Conservation (phyloP, 179 eudicot genomes). For the Silene vulgaris region DNA sequence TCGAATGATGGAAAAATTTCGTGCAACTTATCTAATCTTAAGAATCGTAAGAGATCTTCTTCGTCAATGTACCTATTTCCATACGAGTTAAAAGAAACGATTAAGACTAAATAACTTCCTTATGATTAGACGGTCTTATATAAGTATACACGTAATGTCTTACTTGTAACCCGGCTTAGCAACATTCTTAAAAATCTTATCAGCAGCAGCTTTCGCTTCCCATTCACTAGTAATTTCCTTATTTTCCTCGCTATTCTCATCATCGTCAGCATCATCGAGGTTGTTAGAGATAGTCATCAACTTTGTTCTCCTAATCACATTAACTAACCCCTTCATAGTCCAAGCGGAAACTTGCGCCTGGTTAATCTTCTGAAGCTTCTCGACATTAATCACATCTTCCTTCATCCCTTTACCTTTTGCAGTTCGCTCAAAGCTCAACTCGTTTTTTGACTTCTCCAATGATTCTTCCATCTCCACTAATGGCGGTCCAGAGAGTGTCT, state of each 20-base stretch:
- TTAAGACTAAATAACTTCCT: slow-evolving; percentile 19
- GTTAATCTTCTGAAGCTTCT: slow-evolving; percentile 56
- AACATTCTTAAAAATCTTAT: slow-evolving; percentile 58
- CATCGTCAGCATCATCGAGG: slow-evolving; percentile 41
- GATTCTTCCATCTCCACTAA: slow-evolving; percentile 32
- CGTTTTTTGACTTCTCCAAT: slow-evolving; percentile 16
- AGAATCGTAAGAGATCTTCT: slow-evolving; percentile 60
- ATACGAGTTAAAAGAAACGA: neutral
- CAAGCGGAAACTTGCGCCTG: slow-evolving; percentile 65
- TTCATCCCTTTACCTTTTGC: slow-evolving; percentile 37
- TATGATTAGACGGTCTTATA: neutral
- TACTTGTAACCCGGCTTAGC: slow-evolving; percentile 58
- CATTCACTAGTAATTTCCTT: slow-evolving; percentile 50
- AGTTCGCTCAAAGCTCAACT: slow-evolving; percentile 38
- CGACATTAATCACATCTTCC: slow-evolving; percentile 59
- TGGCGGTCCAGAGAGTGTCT: slow-evolving; percentile 64
- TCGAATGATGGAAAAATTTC: slow-evolving; percentile 46
- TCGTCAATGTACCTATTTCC: slow-evolving; percentile 57
- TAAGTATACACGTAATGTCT: slow-evolving; percentile 18
- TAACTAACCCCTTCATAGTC: slow-evolving; percentile 66
- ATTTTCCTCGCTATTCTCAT: slow-evolving; percentile 35
- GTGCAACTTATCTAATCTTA: slow-evolving; percentile 56
- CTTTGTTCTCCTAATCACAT: slow-evolving; percentile 48
- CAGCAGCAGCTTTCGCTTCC: slow-evolving; percentile 69
- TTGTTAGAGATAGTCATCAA: slow-evolving; percentile 48